Base-by-base conservation (phyloP, 139 green algal genomes). In the Astrephomene gubernaculifera region DNA sequence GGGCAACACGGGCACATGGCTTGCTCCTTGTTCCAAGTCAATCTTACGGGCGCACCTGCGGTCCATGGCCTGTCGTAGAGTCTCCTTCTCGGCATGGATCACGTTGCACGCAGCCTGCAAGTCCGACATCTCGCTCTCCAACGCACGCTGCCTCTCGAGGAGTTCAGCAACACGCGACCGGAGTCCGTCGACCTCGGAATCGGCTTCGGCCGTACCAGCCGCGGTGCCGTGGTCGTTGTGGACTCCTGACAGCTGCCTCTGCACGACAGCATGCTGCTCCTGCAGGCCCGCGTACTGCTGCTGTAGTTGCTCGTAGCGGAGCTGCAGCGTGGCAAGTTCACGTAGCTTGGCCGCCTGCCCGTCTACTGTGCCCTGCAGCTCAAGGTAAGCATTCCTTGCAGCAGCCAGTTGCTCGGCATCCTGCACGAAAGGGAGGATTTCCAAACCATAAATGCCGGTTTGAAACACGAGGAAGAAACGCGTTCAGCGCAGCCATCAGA, bases 91-190 rank as follows among this genome's bases (percentile, higher is more conserved):
- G 2, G 87, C 87, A 0, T 44, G 2, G 0, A 67, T 65, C 6
- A 80, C 63, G 67, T 90, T 90, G 68, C 36, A 43, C 8, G 67
- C 67, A 27, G 87, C 87, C 87, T 90, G 69, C 69, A 68, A 45
- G 33, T 86, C 81, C 3, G 52, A 64, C 39, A 90, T 69, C 53
- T 81, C 71, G 1, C 73, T 72, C 61, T 90, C 79, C 61, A 87
- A 63, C n/a, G 70, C 71, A 10, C 43, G 52, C 72, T 87, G 81
- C 39, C 75, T 49, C 86, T 82, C 54, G 44, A 85, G 73, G 35
- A 82, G 24, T 27, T 83, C 65, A 4, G 36, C 44, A 4, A 86
- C 4, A 10, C 25, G 44, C 24, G 10, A 21, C 14, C 68, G 68
- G 35, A 54, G 68, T 14, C 27, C 27, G 1, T 35, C 17, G 38